Conservation (phyloP, 495 filamentous ascomycete genomes). For the Pseudomonodictys pantanalensis region DNA sequence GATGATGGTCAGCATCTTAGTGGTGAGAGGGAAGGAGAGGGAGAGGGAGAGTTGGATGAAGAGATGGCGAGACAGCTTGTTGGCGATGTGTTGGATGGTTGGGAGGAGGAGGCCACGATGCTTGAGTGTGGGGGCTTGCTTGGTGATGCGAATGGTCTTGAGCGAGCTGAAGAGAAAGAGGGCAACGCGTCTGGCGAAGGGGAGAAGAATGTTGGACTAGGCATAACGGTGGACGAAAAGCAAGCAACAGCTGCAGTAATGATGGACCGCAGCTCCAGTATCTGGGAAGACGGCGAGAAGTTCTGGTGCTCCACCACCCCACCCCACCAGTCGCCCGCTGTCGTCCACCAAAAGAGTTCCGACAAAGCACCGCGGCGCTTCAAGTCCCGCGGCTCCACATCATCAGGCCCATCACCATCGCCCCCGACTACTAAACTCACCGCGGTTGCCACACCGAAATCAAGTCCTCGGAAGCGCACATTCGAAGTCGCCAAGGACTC, state of each 20-base stretch:
- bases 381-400: constrained; percentile 1
- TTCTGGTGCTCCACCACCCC: constrained; percentile 29
- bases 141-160: not conserved
- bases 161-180: not conserved
- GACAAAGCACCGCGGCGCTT: constrained; percentile 14
- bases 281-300: constrained; percentile 32
- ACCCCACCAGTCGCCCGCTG: not conserved
- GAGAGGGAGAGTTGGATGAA: not conserved
- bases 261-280: constrained; percentile 11
- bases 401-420: not conserved
- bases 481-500: constrained; percentile 23
- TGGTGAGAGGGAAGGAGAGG: not conserved
- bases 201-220: too few relatives aligned
- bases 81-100: constrained; percentile 13
- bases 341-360: not conserved
- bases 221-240: not conserved
- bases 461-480: constrained; percentile 1
- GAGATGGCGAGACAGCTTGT: constrained; percentile 1
- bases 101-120: constrained; percentile 27
- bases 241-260: not conserved
- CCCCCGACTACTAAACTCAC: too few relatives aligned
- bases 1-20: not conserved
- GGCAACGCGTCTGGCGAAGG: not conserved
- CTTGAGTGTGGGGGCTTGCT: not conserved
- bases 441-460: constrained; percentile 1